Evolutionary conservation across 768 basidiomycete genomes (phyloP).

Genomic region (Tricholomella constricta): DNA sequence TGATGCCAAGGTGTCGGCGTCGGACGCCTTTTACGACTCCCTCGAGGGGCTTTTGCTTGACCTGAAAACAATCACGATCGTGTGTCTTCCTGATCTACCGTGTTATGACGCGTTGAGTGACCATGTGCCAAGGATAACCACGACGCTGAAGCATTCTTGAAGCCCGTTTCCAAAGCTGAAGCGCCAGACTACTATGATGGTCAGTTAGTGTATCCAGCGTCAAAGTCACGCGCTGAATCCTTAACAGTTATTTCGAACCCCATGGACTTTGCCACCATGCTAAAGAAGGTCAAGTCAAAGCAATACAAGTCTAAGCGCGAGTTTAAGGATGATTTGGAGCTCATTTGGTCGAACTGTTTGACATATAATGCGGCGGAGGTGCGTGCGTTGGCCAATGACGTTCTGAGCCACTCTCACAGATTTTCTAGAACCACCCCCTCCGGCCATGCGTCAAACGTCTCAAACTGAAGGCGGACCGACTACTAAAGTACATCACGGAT

Average conservation of each 20-base stretch:
- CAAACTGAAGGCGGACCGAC: slow-evolving; percentile 79
- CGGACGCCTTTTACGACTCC: slow-evolving; percentile 92
- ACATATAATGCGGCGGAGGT: slow-evolving; percentile 92
- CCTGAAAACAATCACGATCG: slow-evolving; percentile 75
- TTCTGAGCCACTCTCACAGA: slow-evolving; percentile 2
- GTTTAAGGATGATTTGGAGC: slow-evolving; percentile 91
- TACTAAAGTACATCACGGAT: slow-evolving; percentile 89
- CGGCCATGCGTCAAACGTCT: slow-evolving; percentile 81
- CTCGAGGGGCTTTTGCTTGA: slow-evolving; percentile 87
- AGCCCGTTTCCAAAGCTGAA: slow-evolving; percentile 88
- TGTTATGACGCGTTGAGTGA: slow-evolving; percentile 24
- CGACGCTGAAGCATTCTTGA: slow-evolving; percentile 91
- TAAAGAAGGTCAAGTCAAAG: slow-evolving; percentile 90
- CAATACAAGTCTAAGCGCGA: slow-evolving; percentile 92
- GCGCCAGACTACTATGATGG: slow-evolving; percentile 94
- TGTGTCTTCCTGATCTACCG: slow-evolving; percentile 33
- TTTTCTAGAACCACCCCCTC: slow-evolving; percentile 79
- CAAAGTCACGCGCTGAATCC: slow-evolving; percentile 9
- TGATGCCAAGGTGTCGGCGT: slow-evolving; percentile 58
- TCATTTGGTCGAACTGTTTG: slow-evolving; percentile 97
- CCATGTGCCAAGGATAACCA: slow-evolving; percentile 67
- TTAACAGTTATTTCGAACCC: slow-evolving; percentile 83
- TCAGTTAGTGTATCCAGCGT: slow-evolving; percentile 36
- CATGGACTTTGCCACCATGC: slow-evolving; percentile 95
- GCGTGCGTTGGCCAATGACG: slow-evolving; percentile 30